phyloP scores from a whole-genome alignment of 1,284 basidiomycete species.

The Boletus mariae region DNA sequence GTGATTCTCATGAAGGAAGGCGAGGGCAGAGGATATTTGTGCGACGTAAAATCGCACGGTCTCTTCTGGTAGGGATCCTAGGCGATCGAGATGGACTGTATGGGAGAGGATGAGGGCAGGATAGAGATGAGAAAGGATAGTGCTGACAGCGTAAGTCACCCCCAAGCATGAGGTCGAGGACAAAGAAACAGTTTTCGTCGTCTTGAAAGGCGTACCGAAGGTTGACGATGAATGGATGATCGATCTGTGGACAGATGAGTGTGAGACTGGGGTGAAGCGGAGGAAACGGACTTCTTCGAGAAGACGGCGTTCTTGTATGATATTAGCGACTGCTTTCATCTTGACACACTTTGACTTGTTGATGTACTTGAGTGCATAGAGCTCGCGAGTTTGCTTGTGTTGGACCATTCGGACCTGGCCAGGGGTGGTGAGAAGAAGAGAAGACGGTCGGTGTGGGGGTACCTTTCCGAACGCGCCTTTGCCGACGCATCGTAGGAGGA shows the following conservation, averaged over 20 bases:
- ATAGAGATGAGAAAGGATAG: constrained; percentile 28
- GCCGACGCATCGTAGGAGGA: constrained; percentile 89
- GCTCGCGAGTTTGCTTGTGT: constrained; percentile 92
- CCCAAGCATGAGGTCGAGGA: constrained; percentile 96
- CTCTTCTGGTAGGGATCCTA: constrained; percentile 80
- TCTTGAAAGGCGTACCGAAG: constrained; percentile 98
- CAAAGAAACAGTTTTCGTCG: constrained; percentile 99
- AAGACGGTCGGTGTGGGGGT: constrained; percentile 9
- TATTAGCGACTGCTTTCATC: constrained; percentile 97
- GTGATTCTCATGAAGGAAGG: constrained; percentile 86
- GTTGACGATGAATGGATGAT: constrained; percentile 96
- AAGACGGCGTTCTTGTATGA: constrained; percentile 90
- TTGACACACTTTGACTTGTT: constrained; percentile 97
- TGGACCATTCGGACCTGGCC: constrained; percentile 92
- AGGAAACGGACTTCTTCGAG: constrained; percentile 76
- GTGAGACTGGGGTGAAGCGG: neutral
- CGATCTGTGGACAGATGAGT: constrained; percentile 56
- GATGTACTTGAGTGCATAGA: constrained; percentile 99
- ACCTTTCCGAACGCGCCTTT: constrained; percentile 99
- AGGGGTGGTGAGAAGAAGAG: constrained; percentile 2
- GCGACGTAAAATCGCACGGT: constrained; percentile 89
- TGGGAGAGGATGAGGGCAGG: constrained; percentile 9
- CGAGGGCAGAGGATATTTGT: constrained; percentile 85
- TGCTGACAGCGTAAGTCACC: constrained; percentile 90
- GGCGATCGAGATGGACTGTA: constrained; percentile 88